A percentile compares a stretch with the other conserved stretches of the same genome.
phyloP scores from a whole-genome alignment of 441 rosid species.

The Adansonia gregorii region DNA sequence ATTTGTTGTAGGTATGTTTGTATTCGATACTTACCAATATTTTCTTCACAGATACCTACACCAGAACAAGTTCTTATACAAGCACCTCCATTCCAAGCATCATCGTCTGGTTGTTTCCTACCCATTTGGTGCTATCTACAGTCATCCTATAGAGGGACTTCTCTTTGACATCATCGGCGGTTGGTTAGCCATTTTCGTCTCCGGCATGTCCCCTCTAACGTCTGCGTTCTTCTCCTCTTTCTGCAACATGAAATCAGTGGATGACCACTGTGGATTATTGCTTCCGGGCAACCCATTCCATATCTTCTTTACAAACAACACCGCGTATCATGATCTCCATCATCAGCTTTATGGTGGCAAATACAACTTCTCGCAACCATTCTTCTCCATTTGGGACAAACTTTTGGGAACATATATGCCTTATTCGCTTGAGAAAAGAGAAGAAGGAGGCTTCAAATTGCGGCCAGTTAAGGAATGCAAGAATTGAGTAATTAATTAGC shows the following conservation, averaged over 20 bases:
- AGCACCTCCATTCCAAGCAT: conserved; percentile 86
- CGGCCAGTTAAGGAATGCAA: conserved; percentile 65
- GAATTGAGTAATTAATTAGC: conserved; percentile 25
- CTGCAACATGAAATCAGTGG: conserved; percentile 86
- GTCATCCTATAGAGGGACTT: conserved; percentile 88
- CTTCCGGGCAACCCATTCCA: conserved; percentile 93
- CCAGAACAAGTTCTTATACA: conserved; percentile 86
- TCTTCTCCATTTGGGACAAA: conserved; percentile 89
- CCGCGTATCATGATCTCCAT: conserved; percentile 96
- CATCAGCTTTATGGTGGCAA: conserved; percentile 91
- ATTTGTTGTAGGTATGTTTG: conserved; percentile 70
- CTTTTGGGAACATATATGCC: conserved; percentile 93
- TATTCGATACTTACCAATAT: conserved; percentile 94
- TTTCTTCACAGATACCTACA: conserved; percentile 93
- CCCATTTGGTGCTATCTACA: conserved; percentile 85
- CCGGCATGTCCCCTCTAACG: conserved; percentile 88
- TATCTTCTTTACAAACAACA: conserved; percentile 75
- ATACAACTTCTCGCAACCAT: conserved; percentile 95
- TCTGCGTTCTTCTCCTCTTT: conserved; percentile 90
- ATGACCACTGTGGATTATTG: conserved; percentile 95
- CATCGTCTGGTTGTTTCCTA: conserved; percentile 95
- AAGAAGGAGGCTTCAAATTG: conserved; percentile 72
- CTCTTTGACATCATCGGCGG: conserved; percentile 91
- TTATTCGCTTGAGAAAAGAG: conserved; percentile 76
- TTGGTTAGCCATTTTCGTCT: conserved; percentile 75